Conservation (phyloP, 2,329 filamentous ascomycete genomes). For the Trichoderma afroharzianum region DNA sequence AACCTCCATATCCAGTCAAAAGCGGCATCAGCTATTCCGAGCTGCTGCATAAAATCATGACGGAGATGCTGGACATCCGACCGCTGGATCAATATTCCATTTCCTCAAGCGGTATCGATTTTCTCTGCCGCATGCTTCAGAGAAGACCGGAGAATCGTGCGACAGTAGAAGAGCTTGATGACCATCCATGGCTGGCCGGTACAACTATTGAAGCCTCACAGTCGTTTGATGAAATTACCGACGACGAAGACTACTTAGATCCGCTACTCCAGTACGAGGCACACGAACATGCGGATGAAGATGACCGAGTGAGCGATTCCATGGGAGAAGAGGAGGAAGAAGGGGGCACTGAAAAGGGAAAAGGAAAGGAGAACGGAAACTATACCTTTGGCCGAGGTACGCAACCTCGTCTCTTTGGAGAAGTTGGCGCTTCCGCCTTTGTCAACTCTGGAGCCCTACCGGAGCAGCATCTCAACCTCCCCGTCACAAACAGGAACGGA, state of each 20-base stretch:
- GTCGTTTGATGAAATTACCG: slow-evolving; percentile 59
- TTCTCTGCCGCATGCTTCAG: slow-evolving; percentile 75
- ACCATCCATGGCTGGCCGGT: slow-evolving; percentile 67
- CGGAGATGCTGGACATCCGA: slow-evolving; percentile 61
- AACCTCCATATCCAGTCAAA: slow-evolving; percentile 76
- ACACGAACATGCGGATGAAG: slow-evolving; percentile 26
- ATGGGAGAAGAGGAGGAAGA: slow-evolving; percentile 70
- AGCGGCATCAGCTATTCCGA: slow-evolving; percentile 72
- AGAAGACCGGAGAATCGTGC: slow-evolving; percentile 75
- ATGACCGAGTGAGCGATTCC: slow-evolving; percentile 41
- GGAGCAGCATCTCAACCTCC: slow-evolving; percentile 47
- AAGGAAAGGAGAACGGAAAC: slow-evolving; percentile 79
- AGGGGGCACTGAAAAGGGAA: slow-evolving; percentile 33
- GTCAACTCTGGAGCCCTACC: slow-evolving; percentile 51
- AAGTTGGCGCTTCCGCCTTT: slow-evolving; percentile 51
- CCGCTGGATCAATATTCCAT: slow-evolving; percentile 58
- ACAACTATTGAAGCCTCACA: slow-evolving; percentile 36
- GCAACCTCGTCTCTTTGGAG: slow-evolving; percentile 50
- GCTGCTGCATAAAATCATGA: slow-evolving; percentile 85
- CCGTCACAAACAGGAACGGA: slow-evolving; percentile 34
- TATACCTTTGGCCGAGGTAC: slow-evolving; percentile 58
- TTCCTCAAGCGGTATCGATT: slow-evolving; percentile 66
- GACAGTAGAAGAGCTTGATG: slow-evolving; percentile 65
- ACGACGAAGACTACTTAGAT: slow-evolving; percentile 54
- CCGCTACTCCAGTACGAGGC: slow-evolving; percentile 54